Evolutionary conservation across 345 rosid species (phyloP).

Genomic region (Brassica carinata): DNA sequence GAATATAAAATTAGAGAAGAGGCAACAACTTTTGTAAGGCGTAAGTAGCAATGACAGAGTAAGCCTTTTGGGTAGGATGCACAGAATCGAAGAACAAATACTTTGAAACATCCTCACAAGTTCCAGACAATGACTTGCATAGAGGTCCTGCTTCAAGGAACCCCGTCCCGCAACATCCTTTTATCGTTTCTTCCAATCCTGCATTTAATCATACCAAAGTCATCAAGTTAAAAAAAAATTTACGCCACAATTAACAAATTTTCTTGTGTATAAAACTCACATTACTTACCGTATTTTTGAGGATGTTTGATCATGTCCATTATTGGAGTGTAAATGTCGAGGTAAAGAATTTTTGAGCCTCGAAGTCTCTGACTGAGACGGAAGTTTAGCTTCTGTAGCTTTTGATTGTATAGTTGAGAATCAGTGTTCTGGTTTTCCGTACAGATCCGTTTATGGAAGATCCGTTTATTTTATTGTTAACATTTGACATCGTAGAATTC

Average conservation of each 20-base stretch:
- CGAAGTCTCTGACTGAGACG: conserved; percentile 22
- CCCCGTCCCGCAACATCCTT: conserved; percentile 49
- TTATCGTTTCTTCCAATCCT: conserved; percentile 36
- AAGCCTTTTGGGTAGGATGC: conserved; percentile 42
- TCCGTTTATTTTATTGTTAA: not conserved
- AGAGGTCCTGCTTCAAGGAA: conserved; percentile 36
- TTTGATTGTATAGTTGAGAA: conserved; percentile 35
- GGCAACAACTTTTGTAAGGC: conserved; percentile 1
- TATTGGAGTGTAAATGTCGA: conserved; percentile 38
- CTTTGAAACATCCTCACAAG: conserved; percentile 31
- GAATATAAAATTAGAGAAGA: conserved; percentile 12
- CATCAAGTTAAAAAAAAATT: not conserved
- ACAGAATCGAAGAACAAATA: conserved; percentile 43
- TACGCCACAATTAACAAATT: not conserved
- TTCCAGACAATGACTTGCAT: conserved; percentile 23
- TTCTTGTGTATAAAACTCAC: not conserved
- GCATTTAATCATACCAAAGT: not conserved
- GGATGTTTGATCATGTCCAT: conserved; percentile 38
- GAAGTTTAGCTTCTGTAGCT: conserved; percentile 20
- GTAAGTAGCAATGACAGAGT: conserved; percentile 33
- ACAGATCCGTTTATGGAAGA: conserved; percentile 12
- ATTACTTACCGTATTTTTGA: not conserved
- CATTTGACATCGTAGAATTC: not conserved
- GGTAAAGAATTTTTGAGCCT: conserved; percentile 29
- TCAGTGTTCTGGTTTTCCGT: conserved; percentile 30